phyloP scores from a whole-genome alignment of 176 grass and related monocot species.

The Zea mays region Zm-B73-REFERENCE-NAM-5.0 NC_050100.1:212685001-212685500 shows the following conservation, averaged over 20 bases:
- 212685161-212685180: not conserved
- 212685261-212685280: not conserved
- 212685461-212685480: too few relatives aligned
- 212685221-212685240: not conserved
- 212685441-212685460: too few relatives aligned
- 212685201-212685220: too few relatives aligned
- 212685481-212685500: too few relatives aligned
- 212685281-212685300: not conserved
- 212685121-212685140: constrained; percentile 41
- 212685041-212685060: constrained; percentile 55
- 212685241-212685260: not conserved
- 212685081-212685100: constrained; percentile 59
- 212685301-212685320: too few relatives aligned
- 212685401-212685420: too few relatives aligned
- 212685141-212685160: constrained; percentile 18
- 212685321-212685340: not conserved
- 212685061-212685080: constrained; percentile 53
- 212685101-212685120: constrained; percentile 64
- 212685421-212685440: too few relatives aligned
- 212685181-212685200: not conserved
- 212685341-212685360: too few relatives aligned
- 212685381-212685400: too few relatives aligned
- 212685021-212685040: constrained; percentile 51
- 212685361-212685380: not conserved
- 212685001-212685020: constrained; percentile 67